Evolutionary conservation across 768 basidiomycete genomes (phyloP).

Genomic region (Kockovaella imperatae): DNA sequence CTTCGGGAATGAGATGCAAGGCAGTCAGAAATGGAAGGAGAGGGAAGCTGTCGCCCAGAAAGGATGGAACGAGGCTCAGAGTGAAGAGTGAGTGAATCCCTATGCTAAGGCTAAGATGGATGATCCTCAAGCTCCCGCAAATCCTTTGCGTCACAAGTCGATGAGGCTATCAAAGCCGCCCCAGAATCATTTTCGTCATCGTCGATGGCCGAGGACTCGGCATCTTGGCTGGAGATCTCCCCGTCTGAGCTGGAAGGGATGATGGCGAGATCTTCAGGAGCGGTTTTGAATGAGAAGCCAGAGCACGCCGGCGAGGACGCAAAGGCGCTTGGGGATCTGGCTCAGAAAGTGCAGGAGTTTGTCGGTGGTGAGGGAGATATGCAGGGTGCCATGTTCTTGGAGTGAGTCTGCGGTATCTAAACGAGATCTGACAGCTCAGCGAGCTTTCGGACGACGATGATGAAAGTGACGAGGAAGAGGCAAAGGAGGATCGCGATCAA

Average conservation of each 20-base stretch:
- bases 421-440: constrained; percentile 44
- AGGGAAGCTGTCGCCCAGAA: constrained; percentile 64
- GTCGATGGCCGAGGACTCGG: constrained; percentile 49
- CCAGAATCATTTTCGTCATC: constrained; percentile 22
- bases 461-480: constrained; percentile 49
- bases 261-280: constrained; percentile 49
- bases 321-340: constrained; percentile 62
- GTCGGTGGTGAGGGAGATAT: constrained; percentile 82
- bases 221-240: constrained; percentile 80
- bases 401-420: constrained; percentile 54
- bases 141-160: constrained; percentile 62
- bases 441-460: constrained; percentile 57
- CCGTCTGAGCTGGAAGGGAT: constrained; percentile 66
- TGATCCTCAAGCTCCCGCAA: not conserved
- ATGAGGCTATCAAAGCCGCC: constrained; percentile 54
- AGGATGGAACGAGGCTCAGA: constrained; percentile 58
- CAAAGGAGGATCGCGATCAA: constrained; percentile 49
- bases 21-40: constrained; percentile 65
- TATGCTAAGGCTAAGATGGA: not conserved
- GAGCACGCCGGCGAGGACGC: constrained; percentile 54
- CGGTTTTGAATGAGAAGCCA: constrained; percentile 47
- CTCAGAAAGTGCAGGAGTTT: constrained; percentile 79
- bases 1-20: constrained; percentile 70
- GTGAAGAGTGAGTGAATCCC: constrained; percentile 56
- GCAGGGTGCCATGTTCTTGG: constrained; percentile 80